Percentiles rank a stretch among this genome's conserved stretches.
Conservation (phyloP, 495 filamentous ascomycete genomes). For the Neurospora sp. region DNA sequence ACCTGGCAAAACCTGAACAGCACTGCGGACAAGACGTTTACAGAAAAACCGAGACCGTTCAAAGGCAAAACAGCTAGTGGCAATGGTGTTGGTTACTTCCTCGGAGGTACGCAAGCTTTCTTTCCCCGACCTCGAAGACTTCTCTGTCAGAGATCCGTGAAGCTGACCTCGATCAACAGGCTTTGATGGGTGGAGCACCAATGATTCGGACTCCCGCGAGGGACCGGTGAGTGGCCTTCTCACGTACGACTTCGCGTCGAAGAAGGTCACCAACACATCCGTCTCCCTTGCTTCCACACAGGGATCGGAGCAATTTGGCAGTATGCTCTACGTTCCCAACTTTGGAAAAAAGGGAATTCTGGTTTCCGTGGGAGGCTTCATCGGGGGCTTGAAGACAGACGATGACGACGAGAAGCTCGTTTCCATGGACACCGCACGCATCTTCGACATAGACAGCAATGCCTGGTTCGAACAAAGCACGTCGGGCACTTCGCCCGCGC, state of each 20-base stretch:
- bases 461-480: conserved; percentile 14
- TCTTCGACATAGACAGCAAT: conserved; percentile 6
- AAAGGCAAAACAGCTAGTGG: conserved; percentile 9
- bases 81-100: conserved; percentile 10
- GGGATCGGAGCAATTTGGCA: not conserved
- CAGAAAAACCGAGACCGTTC: conserved; percentile 7
- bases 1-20: conserved; percentile 14
- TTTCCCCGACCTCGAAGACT: not conserved
- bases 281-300: not conserved
- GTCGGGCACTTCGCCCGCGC: conserved; percentile 6
- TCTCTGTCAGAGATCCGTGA: not conserved
- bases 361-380: conserved; percentile 8
- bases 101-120: conserved; percentile 6
- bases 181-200: not conserved
- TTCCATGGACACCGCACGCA: conserved; percentile 7
- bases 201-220: not conserved
- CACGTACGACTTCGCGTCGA: conserved; percentile 9
- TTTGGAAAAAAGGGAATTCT: conserved; percentile 14
- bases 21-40: conserved; percentile 10
- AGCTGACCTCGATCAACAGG: not conserved
- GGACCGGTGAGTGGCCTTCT: conserved; percentile 1
- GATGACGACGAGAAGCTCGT: not conserved
- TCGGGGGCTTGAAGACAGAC: not conserved
- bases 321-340: conserved; percentile 12
- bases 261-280: not conserved